Evolutionary conservation across 208 protist species (phyloP).

Genomic region (Crithidia fasciculata): DNA sequence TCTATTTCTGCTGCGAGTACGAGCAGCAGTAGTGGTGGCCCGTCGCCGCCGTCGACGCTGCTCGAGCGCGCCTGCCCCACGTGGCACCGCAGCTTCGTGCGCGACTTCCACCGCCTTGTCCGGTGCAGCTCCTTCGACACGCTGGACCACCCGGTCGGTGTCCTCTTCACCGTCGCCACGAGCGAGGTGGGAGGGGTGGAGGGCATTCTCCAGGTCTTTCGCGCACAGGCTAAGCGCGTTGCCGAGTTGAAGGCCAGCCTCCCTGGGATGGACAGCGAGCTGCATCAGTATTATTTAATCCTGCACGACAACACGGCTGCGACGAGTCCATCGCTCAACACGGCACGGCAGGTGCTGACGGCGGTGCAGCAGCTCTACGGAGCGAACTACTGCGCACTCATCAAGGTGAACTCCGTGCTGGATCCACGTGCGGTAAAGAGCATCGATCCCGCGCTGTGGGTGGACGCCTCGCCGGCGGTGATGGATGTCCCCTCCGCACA

Average conservation of each 20-base stretch:
- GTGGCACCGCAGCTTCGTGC: conserved; percentile 68
- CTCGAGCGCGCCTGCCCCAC: conserved; percentile 62
- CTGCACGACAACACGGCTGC: conserved; percentile 72
- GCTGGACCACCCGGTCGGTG: conserved; percentile 78
- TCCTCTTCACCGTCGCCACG: conserved; percentile 68
- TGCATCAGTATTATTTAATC: conserved; percentile 74
- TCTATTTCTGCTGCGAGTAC: background rate
- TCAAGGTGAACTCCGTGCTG: conserved; percentile 72
- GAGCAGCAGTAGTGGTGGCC: conserved; percentile 8
- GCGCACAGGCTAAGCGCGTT: conserved; percentile 39
- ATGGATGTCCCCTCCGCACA: conserved; percentile 68
- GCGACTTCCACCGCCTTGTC: conserved; percentile 60
- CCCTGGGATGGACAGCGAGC: conserved; percentile 72
- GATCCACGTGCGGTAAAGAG: conserved; percentile 53
- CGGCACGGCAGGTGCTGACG: conserved; percentile 44
- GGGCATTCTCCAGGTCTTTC: conserved; percentile 55
- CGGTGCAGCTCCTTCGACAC: conserved; percentile 81
- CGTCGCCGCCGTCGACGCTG: conserved; percentile 36
- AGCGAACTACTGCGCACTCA: conserved; percentile 54
- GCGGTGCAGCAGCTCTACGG: conserved; percentile 61
- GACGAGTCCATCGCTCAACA: conserved; percentile 37
- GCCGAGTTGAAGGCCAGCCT: conserved; percentile 47
- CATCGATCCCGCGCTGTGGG: conserved; percentile 68
- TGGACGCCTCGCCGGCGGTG: conserved; percentile 67
- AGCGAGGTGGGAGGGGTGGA: conserved; percentile 55